Base-by-base conservation (phyloP, 2,329 filamentous ascomycete genomes). In the Alternaria brassicicola region DNA sequence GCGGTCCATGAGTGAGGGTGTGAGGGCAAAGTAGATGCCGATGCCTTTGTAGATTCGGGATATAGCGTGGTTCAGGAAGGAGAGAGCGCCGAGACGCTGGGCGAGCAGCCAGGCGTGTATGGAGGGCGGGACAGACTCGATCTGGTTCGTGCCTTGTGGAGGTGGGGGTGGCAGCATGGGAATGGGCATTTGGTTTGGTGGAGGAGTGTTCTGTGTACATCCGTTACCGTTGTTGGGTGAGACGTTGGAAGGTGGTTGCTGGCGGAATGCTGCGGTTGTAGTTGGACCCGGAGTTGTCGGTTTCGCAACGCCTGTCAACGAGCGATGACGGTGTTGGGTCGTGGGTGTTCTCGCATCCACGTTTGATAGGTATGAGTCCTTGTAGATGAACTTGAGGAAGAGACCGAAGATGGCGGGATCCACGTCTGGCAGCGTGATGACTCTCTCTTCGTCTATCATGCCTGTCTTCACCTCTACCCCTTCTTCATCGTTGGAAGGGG, bases 361-460 rank as follows among this genome's bases (percentile, higher is more conserved):
- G 12, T 26, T 45, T 3, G 42, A 17, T 9, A 63, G 60, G n/a
- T 68, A 70, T 19, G 8, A 13, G n/a, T 63, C 65, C 9, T 58
- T 61, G 48, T 68, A 71, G 0, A 69, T 61, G 61, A 58, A 70
- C n/a, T 51, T 55, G 1, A 71, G 53, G 42, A 70, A 70, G 4
- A 71, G 61, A 1, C 62, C 59, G 23, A 71, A 70, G 43, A 64
- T 61, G 1, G 4, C 9, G 3, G 59, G 61, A 8, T 67, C 61
- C 1, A 65, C 31, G 1, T 61, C 48, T 2, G 52, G 33, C 2
- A 68, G 42, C 3, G 23, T 43, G 21, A 69, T 55, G 0, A 51
- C 5, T 0, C 25, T 21, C 0, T 38, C 42, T 28, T 35, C 23
- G 12, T 48, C n/a, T 4, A 15, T 7, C 2, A 8, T n/a, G 15